Evolutionary conservation across 352 stramenopile genomes (phyloP), one percentile per base, ranked within the genome.

Genomic region (Plasmopara halstedii): DNA sequence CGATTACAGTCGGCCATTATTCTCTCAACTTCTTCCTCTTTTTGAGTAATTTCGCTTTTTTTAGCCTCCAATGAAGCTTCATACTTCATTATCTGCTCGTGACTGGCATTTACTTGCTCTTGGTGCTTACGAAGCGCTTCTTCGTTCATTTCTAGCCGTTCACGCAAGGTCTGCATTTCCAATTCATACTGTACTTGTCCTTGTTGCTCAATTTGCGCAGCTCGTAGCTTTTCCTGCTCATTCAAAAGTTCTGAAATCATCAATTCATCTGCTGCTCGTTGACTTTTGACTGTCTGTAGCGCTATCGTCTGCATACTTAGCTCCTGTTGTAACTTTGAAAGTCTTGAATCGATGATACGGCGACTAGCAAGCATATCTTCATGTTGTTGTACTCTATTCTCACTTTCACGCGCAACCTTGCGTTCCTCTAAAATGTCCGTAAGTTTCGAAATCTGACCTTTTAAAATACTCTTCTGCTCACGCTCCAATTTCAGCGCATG

Each of bases 311-410:
- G 81, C 33, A 51, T 50, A 13, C 38, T 82, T 2, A 93, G 62
- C 43, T 90, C 81, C 25, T 56, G 56, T 51, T 87, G 78, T 31
- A 93, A 58, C 54, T 82, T 82, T 13, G 70, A 51, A 37, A 93
- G 75, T n/a, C 70, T 87, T 48, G 74, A 84, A 47, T 93, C 81
- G 34, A 93, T 89, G 45, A 90, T 55, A 37, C 80, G 78, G 25
- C 81, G 81, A 42, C 78, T 90, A 42, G 72, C 76, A 47, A 93
- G 74, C 76, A 93, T 87, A 46, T 93, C 78, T 52, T 90, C 81
- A 31, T 90, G 75, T 40, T 77, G 57, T 45, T 82, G 72, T 29
- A 58, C 63, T 17, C 67, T 79, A 21, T 46, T 64, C 46, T 83
- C 66, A 10, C 27, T 53, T 26, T 83, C 64, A 0, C 56, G 41